Evolutionary conservation across 2,329 filamentous ascomycete species (phyloP).

Genomic region (Penicillium sp.): DNA sequence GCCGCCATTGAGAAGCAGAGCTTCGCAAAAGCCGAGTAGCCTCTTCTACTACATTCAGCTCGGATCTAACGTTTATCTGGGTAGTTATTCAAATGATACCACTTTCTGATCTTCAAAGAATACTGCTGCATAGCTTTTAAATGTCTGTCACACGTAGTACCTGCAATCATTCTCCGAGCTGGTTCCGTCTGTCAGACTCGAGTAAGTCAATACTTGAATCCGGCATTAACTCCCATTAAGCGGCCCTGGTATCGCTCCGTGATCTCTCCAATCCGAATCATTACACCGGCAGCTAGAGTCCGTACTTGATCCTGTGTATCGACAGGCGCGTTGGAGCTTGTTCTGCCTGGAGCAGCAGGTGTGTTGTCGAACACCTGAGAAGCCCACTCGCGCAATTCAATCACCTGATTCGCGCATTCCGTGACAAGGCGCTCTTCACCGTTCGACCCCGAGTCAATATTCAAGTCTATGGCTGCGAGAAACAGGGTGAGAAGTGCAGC

Average conservation of each 20-base stretch:
- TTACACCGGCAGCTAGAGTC: conserved; percentile 72
- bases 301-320: conserved; percentile 40
- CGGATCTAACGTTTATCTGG: conserved; percentile 7
- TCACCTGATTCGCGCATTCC: conserved; percentile 70
- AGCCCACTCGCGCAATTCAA: conserved; percentile 89
- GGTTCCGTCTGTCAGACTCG: not conserved
- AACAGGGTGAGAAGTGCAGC: conserved; percentile 77
- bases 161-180: not conserved
- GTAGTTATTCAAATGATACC: conserved; percentile 16
- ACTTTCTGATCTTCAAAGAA: not conserved
- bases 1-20: conserved; percentile 73
- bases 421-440: conserved; percentile 71
- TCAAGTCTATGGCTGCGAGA: conserved; percentile 78
- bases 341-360: conserved; percentile 52
- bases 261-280: conserved; percentile 78
- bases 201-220: conserved; percentile 38
- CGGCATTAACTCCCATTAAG: conserved; percentile 68
- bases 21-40: conserved; percentile 48
- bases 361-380: conserved; percentile 68
- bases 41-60: not conserved
- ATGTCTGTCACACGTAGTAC: not conserved
- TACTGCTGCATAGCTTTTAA: not conserved
- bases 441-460: conserved; percentile 50
- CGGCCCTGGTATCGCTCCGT: conserved; percentile 78
- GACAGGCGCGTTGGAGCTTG: conserved; percentile 56